These are phyloP conservation scores for Cantharellus anzutake DNA, from an alignment of 768 basidiomycete species.

Conservation along the genomic window DNA sequence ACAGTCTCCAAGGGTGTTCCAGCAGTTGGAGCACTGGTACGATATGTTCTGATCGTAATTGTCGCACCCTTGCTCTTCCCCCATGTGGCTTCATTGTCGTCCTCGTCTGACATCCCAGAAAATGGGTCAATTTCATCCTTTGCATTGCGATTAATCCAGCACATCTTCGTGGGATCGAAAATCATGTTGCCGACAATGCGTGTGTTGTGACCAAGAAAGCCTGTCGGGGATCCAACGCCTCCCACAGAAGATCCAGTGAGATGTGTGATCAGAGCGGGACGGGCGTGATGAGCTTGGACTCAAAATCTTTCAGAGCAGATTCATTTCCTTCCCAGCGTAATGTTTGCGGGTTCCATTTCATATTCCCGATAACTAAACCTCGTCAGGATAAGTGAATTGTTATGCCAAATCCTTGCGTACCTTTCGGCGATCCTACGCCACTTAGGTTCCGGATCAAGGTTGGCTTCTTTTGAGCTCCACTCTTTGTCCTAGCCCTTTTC, in stretches of 20 bases:
- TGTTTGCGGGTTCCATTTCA: conserved; percentile 88
- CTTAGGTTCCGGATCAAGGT: conserved; percentile 77
- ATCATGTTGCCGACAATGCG: conserved; percentile 96
- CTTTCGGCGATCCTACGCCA: conserved; percentile 46
- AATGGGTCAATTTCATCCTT: conserved; percentile 96
- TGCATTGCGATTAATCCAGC: conserved; percentile 80
- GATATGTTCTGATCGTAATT: conserved; percentile 33
- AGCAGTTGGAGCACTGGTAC: conserved; percentile 11
- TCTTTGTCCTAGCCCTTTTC: neutral
- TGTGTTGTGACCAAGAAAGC: conserved; percentile 55
- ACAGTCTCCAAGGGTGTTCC: conserved; percentile 16
- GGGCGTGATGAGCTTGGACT: conserved; percentile 57
- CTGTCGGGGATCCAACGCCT: conserved; percentile 51
- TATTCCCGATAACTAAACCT: conserved; percentile 71
- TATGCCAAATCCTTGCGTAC: conserved; percentile 22
- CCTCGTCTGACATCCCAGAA: conserved; percentile 75
- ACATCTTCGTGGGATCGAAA: conserved; percentile 88
- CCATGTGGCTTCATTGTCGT: conserved; percentile 40
- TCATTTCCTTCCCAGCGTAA: conserved; percentile 98
- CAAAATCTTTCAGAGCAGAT: conserved; percentile 76
- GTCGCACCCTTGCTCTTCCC: conserved; percentile 42
- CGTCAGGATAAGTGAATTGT: neutral
- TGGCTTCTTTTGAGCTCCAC: conserved; percentile 30
- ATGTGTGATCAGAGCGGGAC: conserved; percentile 92
- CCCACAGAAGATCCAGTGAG: conserved; percentile 56